phyloP scores from a whole-genome alignment of 768 basidiomycete species.

The Hydnomerulius pinastri region DNA sequence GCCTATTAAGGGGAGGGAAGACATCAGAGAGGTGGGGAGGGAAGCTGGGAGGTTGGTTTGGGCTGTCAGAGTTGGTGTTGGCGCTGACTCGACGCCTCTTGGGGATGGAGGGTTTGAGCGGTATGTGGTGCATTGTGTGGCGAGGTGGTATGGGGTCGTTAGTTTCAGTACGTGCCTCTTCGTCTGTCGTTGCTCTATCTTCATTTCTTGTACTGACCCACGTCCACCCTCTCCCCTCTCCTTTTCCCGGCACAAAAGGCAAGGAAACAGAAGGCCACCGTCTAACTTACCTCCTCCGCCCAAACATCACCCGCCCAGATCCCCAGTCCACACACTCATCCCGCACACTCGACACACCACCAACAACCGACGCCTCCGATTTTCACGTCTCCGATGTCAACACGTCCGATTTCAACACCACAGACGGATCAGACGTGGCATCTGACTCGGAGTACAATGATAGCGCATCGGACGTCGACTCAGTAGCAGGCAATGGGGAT shows the following conservation, averaged over 20 bases:
- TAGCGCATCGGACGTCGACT: conserved; percentile 27
- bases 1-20: conserved; percentile 51
- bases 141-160: conserved; percentile 76
- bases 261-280: conserved; percentile 53
- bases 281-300: conserved; percentile 78
- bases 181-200: no score
- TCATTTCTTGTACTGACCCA: neutral
- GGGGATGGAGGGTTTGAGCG: conserved; percentile 72
- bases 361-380: conserved; percentile 66
- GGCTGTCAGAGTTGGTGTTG: conserved; percentile 43
- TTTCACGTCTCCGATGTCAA: conserved; percentile 48
- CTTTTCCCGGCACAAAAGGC: conserved; percentile 33
- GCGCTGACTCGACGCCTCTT: neutral
- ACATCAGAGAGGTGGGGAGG: conserved; percentile 65
- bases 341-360: conserved; percentile 65
- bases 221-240: neutral
- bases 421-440: conserved; percentile 22
- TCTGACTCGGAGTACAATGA: no score
- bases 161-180: conserved; percentile 67
- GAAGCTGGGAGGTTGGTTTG: conserved; percentile 72
- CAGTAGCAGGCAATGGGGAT: conserved; percentile 12
- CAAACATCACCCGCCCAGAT: conserved; percentile 68
- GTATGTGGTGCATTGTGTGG: conserved; percentile 82
- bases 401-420: conserved; percentile 39
- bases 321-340: conserved; percentile 30